phyloP scores from a whole-genome alignment of 2,329 filamentous ascomycete genomes.

The Cephalotrichum gorgonifer region DNA sequence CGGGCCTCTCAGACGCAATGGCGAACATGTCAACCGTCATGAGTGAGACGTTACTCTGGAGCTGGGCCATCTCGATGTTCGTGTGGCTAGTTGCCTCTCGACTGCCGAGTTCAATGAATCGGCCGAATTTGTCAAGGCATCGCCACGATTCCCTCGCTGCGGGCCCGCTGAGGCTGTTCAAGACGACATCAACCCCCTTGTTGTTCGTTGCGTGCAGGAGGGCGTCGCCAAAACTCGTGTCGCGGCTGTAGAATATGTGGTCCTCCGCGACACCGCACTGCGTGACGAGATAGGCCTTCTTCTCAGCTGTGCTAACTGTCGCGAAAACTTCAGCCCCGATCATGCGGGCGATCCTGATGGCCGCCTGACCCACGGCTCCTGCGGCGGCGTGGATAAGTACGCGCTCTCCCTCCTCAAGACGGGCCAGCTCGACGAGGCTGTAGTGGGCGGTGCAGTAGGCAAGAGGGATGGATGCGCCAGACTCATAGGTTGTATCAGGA shows the following conservation, averaged over 20 bases:
- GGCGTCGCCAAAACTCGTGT: constrained; percentile 12
- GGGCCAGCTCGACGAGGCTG: constrained; percentile 24
- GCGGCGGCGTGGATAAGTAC: constrained; percentile 28
- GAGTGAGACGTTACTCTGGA: constrained; percentile 35
- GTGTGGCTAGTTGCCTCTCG: background rate
- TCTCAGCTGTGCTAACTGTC: constrained; percentile 27
- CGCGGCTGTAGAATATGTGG: constrained; percentile 17
- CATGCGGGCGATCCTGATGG: constrained; percentile 25
- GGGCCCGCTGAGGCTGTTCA: constrained; percentile 38
- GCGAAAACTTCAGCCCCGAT: constrained; percentile 28
- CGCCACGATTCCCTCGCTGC: constrained; percentile 29
- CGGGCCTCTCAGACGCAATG: constrained; percentile 29
- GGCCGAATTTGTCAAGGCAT: constrained; percentile 31
- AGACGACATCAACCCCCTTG: constrained; percentile 58
- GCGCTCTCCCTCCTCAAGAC: constrained; percentile 24
- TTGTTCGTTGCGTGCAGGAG: constrained; percentile 22
- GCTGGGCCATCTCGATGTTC: constrained; percentile 36
- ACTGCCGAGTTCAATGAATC: constrained; percentile 31
- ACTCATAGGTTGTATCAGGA: constrained; percentile 21
- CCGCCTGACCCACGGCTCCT: constrained; percentile 27
- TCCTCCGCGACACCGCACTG: constrained; percentile 24
- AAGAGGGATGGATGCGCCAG: constrained; percentile 27
- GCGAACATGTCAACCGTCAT: constrained; percentile 33
- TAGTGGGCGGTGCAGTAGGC: constrained; percentile 30
- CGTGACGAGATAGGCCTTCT: constrained; percentile 25